Conservation (phyloP, 345 rosid species). For the Rubroshorea leprosula region DNA sequence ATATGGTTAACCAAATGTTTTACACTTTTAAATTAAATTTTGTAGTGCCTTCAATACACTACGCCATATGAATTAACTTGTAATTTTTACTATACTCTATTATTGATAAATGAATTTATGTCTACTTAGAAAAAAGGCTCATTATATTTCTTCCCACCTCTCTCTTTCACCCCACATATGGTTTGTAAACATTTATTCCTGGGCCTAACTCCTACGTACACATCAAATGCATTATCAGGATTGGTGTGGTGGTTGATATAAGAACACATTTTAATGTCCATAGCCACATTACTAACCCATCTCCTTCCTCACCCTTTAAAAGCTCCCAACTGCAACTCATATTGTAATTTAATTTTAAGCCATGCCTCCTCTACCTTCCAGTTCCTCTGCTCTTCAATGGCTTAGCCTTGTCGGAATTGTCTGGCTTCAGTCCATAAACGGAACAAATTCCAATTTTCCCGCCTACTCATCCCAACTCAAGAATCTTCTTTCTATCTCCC, state of each 20-base stretch:
- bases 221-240: neutral
- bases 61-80: too few relatives aligned
- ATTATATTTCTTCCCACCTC: too few relatives aligned
- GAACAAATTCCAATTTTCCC: conserved; percentile 81
- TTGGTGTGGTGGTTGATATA: neutral
- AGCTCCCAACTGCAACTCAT: neutral
- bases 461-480: conserved; percentile 90
- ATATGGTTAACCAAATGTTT: too few relatives aligned
- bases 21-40: too few relatives aligned
- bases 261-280: neutral
- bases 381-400: conserved; percentile 44
- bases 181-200: too few relatives aligned
- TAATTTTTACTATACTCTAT: too few relatives aligned
- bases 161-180: too few relatives aligned
- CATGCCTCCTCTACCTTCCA: conserved; percentile 37
- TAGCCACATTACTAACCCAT: neutral
- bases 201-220: too few relatives aligned
- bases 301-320: neutral
- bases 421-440: conserved; percentile 78
- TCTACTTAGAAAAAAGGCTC: too few relatives aligned
- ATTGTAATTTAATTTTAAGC: neutral
- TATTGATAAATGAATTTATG: too few relatives aligned
- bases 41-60: too few relatives aligned
- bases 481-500: conserved; percentile 60
- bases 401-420: conserved; percentile 62